Conservation (phyloP, 225 moss, liverwort and hornwort species). For the Pseudoscleropodium purum region DNA sequence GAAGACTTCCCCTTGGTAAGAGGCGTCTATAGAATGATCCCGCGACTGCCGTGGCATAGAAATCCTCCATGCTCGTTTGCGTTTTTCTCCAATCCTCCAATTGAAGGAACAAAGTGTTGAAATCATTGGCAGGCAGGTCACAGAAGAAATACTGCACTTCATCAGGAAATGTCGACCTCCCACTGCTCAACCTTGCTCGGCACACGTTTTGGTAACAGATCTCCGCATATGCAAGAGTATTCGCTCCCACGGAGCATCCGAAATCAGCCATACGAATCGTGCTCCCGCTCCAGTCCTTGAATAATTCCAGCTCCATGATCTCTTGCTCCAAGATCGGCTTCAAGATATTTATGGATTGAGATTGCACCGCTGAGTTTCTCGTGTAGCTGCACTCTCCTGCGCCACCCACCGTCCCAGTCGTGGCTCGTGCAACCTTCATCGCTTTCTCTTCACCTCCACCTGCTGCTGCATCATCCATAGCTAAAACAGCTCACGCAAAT, state of each 20-base stretch:
- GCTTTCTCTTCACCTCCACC: not conserved
- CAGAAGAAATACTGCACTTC: conserved; percentile 27
- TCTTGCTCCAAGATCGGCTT: not conserved
- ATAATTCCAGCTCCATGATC: not conserved
- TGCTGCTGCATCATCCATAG: not conserved
- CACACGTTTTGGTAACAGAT: not conserved
- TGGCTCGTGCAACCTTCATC: not conserved
- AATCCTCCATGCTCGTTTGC: no score
- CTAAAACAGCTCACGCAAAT: not conserved
- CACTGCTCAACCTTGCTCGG: not conserved
- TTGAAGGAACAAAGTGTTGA: no score
- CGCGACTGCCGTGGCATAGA: no score
- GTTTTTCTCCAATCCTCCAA: no score
- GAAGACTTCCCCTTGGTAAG: no score
- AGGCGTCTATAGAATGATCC: no score
- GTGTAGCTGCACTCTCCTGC: not conserved
- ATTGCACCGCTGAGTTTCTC: not conserved
- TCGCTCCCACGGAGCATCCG: not conserved
- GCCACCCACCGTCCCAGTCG: not conserved
- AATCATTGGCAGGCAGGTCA: not conserved
- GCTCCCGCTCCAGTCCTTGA: not conserved
- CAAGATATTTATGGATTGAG: not conserved
- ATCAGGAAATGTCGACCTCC: not conserved
- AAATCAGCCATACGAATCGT: not conserved
- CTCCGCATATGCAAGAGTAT: not conserved